phyloP scores from a whole-genome alignment of 2,329 filamentous ascomycete genomes.

The Colletotrichum falcatum region DNA sequence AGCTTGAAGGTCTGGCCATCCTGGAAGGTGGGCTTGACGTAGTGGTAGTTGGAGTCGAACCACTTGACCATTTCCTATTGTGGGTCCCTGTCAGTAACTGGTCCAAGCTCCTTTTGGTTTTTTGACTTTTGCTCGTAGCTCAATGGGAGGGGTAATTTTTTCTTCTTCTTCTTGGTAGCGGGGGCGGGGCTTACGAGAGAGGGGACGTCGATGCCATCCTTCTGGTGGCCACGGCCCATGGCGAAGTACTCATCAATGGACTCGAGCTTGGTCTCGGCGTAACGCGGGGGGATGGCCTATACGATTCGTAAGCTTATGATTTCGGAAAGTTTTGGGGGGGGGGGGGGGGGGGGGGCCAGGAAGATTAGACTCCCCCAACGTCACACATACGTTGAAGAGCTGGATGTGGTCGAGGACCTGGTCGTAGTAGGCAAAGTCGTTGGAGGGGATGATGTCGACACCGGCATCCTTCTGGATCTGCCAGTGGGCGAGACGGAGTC shows the following conservation, averaged over 20 bases:
- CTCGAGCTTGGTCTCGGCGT: constrained; percentile 89
- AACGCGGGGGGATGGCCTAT: constrained; percentile 92
- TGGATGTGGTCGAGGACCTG: constrained; percentile 98
- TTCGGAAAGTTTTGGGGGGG: neutral
- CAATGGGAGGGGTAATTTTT: constrained; percentile 2
- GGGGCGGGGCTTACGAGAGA: constrained; percentile 62
- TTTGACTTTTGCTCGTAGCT: constrained; percentile 56
- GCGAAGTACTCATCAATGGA: constrained; percentile 97
- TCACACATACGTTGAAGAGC: constrained; percentile 92
- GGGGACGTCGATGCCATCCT: constrained; percentile 92
- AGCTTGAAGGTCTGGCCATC: constrained; percentile 98
- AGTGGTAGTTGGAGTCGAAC: constrained; percentile 99
- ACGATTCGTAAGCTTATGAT: constrained; percentile 21
- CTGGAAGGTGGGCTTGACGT: constrained; percentile 98
- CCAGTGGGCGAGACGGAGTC: constrained; percentile 97
- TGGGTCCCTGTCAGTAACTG: constrained; percentile 25
- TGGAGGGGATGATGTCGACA: constrained; percentile 97
- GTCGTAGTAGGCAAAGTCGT: constrained; percentile 99
- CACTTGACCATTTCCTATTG: constrained; percentile 96
- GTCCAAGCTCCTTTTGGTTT: constrained; percentile 9
- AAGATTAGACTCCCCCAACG: neutral
- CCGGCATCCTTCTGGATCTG: constrained; percentile 99
- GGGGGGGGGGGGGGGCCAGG: constrained; percentile 10
- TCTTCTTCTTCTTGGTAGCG: constrained; percentile 28
- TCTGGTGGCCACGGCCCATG: constrained; percentile 99